Conservation (phyloP, 441 rosid species). For the Mallotus japonicus region DNA sequence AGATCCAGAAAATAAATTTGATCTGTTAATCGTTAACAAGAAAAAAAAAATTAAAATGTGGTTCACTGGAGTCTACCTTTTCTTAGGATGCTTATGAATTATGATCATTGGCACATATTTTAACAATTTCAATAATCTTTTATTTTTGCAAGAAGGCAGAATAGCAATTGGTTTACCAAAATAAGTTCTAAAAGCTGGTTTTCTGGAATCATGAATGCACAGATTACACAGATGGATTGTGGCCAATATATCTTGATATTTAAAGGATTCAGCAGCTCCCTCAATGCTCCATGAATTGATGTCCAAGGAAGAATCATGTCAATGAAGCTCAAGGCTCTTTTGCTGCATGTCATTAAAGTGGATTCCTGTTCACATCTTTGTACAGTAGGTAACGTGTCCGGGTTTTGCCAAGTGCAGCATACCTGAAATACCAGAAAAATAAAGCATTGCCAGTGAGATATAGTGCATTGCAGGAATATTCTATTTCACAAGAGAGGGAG, state of each 20-base stretch:
- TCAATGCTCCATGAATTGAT: conserved; percentile 6
- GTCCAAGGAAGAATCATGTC: conserved; percentile 9
- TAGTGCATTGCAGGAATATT: conserved; percentile 15
- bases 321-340: conserved; percentile 7
- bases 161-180: background rate
- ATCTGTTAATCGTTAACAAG: background rate
- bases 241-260: background rate
- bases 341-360: conserved; percentile 30
- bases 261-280: conserved; percentile 8
- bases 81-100: background rate
- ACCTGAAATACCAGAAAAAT: conserved; percentile 45
- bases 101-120: background rate
- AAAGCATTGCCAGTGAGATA: conserved; percentile 1
- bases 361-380: conserved; percentile 88
- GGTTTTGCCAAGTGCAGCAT: conserved; percentile 81
- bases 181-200: background rate
- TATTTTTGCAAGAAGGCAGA: background rate
- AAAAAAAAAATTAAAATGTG: background rate
- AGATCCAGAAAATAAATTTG: background rate
- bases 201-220: background rate
- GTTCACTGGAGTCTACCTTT: background rate
- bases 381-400: conserved; percentile 65
- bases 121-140: background rate
- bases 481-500: background rate
- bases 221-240: background rate